Evolutionary conservation across 75 land plant genomes (phyloP).

Genomic region (Picea sitchensis): DNA sequence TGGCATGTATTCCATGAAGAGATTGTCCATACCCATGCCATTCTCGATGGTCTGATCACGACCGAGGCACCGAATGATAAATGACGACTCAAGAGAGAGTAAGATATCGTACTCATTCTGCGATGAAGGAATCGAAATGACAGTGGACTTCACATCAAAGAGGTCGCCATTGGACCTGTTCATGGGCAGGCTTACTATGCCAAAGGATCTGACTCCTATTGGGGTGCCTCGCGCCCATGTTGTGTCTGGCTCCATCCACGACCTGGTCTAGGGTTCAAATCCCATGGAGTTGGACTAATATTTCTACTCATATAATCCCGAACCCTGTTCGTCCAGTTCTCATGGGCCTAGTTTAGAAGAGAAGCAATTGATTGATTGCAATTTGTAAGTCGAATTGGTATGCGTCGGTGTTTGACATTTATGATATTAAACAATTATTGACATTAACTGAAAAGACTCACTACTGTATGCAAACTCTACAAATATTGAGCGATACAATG

Average conservation of each 20-base stretch:
- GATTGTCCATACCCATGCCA: constrained; percentile 8
- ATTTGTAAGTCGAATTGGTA: too few species aligned
- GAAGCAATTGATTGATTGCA: too few species aligned
- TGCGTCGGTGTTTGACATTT: too few species aligned
- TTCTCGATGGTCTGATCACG: constrained; percentile 17
- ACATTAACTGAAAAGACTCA: too few species aligned
- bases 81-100: constrained; percentile 20
- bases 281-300: too few species aligned
- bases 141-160: constrained; percentile 37
- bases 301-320: too few species aligned
- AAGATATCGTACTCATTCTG: constrained; percentile 28
- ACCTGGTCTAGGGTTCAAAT: neutral
- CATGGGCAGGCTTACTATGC: constrained; percentile 30
- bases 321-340: too few species aligned
- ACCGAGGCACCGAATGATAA: constrained; percentile 24
- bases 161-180: constrained; percentile 22
- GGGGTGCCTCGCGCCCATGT: constrained; percentile 28
- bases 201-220: constrained; percentile 32
- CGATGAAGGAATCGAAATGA: constrained; percentile 12
- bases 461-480: too few species aligned
- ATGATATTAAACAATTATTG: too few species aligned
- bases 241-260: neutral
- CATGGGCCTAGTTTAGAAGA: too few species aligned
- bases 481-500: too few species aligned
- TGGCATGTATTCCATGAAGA: constrained; percentile 63